phyloP scores from a whole-genome alignment of 257 asterid species.

The Coffea canephora region DNA sequence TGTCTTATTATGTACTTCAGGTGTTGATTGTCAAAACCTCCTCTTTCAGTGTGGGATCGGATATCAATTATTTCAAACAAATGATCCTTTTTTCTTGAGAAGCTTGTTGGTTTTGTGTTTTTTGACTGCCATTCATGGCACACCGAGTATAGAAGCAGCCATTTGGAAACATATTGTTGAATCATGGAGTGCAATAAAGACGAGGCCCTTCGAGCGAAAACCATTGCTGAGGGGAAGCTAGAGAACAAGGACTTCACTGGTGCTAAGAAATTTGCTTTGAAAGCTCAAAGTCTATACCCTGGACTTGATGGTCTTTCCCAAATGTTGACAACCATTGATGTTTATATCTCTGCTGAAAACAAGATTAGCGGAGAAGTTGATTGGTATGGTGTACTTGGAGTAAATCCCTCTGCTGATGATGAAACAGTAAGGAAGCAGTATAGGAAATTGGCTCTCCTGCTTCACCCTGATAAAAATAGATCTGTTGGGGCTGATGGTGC shows the following conservation, averaged over 20 bases:
- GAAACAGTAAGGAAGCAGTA: slow-evolving; percentile 60
- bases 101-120: slow-evolving; percentile 13
- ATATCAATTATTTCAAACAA: background rate
- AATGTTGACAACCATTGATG: slow-evolving; percentile 54
- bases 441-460: slow-evolving; percentile 64
- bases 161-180: slow-evolving; percentile 18
- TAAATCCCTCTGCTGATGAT: slow-evolving; percentile 60
- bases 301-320: slow-evolving; percentile 62
- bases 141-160: slow-evolving; percentile 18
- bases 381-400: slow-evolving; percentile 74
- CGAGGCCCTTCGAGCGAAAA: slow-evolving; percentile 64
- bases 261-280: slow-evolving; percentile 62
- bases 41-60: background rate
- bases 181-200: slow-evolving; percentile 80
- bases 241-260: slow-evolving; percentile 52
- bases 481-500: slow-evolving; percentile 71
- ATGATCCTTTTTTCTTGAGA: slow-evolving; percentile 1
- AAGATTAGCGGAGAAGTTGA: slow-evolving; percentile 61
- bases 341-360: slow-evolving; percentile 60
- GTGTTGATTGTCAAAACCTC: background rate
- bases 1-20: background rate
- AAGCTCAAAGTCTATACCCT: slow-evolving; percentile 60
- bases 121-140: slow-evolving; percentile 18
- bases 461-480: slow-evolving; percentile 81
- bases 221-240: slow-evolving; percentile 59